Conservation (phyloP, 441 rosid genomes). For the Erysimum cheiri region DNA sequence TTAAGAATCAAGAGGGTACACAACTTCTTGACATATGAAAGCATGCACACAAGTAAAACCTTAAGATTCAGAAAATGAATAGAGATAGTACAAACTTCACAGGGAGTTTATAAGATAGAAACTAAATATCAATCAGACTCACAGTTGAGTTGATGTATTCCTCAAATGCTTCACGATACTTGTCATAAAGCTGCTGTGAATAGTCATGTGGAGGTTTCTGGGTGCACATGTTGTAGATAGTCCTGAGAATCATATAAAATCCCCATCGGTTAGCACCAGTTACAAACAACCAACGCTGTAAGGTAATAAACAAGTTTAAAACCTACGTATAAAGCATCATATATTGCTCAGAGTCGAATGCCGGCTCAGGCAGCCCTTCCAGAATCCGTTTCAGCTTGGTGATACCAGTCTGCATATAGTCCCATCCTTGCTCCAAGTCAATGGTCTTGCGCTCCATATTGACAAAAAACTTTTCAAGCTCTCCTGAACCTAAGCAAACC, state of each 20-base stretch:
- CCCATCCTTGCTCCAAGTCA: slow-evolving; percentile 90
- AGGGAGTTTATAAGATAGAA: neutral
- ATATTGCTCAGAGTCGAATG: slow-evolving; percentile 69
- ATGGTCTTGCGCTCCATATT: slow-evolving; percentile 64
- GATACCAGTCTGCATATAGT: slow-evolving; percentile 78
- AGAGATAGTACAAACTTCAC: neutral
- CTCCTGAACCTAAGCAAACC: slow-evolving; percentile 8
- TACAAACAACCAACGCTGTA: neutral
- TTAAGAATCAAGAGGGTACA: slow-evolving; percentile 6
- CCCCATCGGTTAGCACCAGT: neutral
- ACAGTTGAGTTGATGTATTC: slow-evolving; percentile 71
- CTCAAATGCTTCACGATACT: slow-evolving; percentile 77
- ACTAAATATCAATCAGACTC: slow-evolving; percentile 38
- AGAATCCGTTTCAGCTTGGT: slow-evolving; percentile 74
- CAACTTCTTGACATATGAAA: neutral
- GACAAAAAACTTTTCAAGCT: neutral
- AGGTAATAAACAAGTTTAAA: slow-evolving; percentile 10
- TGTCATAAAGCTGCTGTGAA: slow-evolving; percentile 90
- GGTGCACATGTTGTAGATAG: slow-evolving; percentile 90
- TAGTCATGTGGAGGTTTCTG: slow-evolving; percentile 90
- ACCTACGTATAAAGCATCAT: slow-evolving; percentile 92
- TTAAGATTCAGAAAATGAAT: neutral
- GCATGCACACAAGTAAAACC: neutral
- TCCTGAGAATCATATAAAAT: slow-evolving; percentile 51
- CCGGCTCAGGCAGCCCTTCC: slow-evolving; percentile 66